Evolutionary conservation across 352 stramenopile species (phyloP), one percentile per base, ranked within the genome.

Genomic region (Pythium vanterpoolii): DNA sequence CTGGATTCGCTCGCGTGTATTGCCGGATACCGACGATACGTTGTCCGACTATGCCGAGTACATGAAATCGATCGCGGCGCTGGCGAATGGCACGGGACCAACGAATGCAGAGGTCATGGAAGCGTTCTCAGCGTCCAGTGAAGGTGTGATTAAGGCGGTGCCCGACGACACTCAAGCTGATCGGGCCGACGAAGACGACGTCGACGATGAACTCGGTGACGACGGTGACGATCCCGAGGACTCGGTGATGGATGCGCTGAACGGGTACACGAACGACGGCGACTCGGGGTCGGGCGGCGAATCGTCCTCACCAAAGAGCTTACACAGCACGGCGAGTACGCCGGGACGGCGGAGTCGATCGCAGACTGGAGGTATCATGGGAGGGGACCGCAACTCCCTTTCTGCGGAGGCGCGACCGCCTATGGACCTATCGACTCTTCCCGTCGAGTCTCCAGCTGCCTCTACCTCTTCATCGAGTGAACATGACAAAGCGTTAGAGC

Each of bases 11-110:
- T 90, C 80, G 58, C 82, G 84, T n/a, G 53, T 94, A 21, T 60
- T 94, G 10, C 84, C 84, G 1, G 84, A 94, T 44, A 92, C 82
- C 0, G 79, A 92, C 52, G 82, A 92, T 55, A 87, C 81, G 33
- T 66, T 78, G 52, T 69, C 77, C 11, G 71, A 74, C 28, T 72
- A 70, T 38, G 69, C 74, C 43, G 68, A 78, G 34, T 88, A 76
- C 53, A 64, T 74, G 16, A 65, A 70, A 23, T 65, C 63, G 11
- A 44, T 54, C 3, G 23, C 52, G 1, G n/a, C 43, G 24, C 26
- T 56, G 38, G 36, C 47, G 9, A 60, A 44, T 40, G 45, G n/a
- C 34, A 27, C 36, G 13, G 34, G 19, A 21, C 16, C 27, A 4
- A 28, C 34, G 3, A 57, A 58, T 46, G 50, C 26, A 1, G 42